Evolutionary conservation across 1,284 basidiomycete species (phyloP), one percentile per base, ranked within the genome.

Genomic region (Rhodotorula sp.): DNA sequence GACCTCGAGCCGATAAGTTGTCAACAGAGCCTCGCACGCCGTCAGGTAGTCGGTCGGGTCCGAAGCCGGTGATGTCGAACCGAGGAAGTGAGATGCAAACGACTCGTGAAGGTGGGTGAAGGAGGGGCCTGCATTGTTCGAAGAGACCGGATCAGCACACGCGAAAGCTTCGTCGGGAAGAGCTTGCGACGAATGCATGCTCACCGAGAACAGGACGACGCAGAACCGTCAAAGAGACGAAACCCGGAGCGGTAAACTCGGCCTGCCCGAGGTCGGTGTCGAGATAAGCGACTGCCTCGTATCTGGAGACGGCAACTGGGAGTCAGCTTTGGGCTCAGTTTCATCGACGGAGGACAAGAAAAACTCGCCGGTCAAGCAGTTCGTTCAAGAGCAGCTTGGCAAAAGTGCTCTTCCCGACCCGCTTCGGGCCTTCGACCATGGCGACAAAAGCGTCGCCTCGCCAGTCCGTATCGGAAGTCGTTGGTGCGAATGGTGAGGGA

Each of bases 241-340:
- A 85, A 0, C 94, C 95, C 0, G 89, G 89, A 4, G 91, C 89
- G 0, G 90, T 90, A 79, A 98, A 96, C 80, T 98, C 94, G 14
- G 91, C 90, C 81, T 99, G 95, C 17, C 95, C 95, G 5, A 93
- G 77, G 81, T 98, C 95, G 68, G 91, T 91, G 79, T 98, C 95
- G 10, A 99, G 85, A 80, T 88, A 96, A 0, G 93, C 93, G 4
- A 97, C 92, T 26, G 84, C 84, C 30, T 83, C 84, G 79, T 88
- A 89, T 49, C 89, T 89, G 69, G 20, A 64, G 18, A 49, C 55
- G 12, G 15, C 4, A 53, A n/a, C 37, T 42, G 22, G 17, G 12
- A 7, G 14, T 68, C 29, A 64, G 46, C 51, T 8, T 59, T 22
- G 29, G 10, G 4, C 33, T 37, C 33, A 37, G 33, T 37, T 37